phyloP scores from a whole-genome alignment of 2,329 filamentous ascomycete genomes.

The Penicillium thymicola region DNA sequence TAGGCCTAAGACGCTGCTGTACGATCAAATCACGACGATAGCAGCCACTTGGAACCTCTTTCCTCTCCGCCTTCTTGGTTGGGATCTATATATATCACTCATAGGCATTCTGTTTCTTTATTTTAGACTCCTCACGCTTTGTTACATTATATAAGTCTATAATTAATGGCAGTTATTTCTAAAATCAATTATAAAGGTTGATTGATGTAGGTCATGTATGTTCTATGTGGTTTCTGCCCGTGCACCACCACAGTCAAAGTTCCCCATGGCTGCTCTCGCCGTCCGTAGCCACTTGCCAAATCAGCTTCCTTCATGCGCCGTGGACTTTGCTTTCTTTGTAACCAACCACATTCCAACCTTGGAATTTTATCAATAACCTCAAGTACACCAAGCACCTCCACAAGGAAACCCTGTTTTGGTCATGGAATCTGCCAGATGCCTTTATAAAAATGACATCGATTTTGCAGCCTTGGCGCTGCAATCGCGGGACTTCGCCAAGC shows the following conservation, averaged over 20 bases:
- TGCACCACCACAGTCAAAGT: background rate
- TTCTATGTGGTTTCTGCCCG: background rate
- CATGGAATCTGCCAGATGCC: slow-evolving; percentile 40
- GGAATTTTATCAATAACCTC: background rate
- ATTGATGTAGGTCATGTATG: background rate
- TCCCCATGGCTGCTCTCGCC: background rate
- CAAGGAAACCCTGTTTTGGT: background rate
- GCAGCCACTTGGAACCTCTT: background rate
- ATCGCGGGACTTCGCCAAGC: slow-evolving; percentile 58
- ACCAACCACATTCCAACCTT: background rate
- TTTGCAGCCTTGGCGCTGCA: slow-evolving; percentile 60
- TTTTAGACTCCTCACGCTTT: background rate
- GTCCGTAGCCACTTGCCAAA: background rate
- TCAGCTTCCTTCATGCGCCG: background rate
- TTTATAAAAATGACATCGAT: slow-evolving; percentile 59
- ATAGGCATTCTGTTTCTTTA: background rate
- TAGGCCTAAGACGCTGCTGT: background rate
- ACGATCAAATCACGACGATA: background rate
- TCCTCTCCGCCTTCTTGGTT: background rate
- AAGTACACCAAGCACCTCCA: background rate
- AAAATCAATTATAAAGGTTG: background rate
- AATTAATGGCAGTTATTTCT: background rate
- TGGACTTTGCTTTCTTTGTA: background rate
- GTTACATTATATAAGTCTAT: background rate
- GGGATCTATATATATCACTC: background rate